phyloP scores from a whole-genome alignment of 306 rosid genomes.

The Aeschynomene evenia region DNA sequence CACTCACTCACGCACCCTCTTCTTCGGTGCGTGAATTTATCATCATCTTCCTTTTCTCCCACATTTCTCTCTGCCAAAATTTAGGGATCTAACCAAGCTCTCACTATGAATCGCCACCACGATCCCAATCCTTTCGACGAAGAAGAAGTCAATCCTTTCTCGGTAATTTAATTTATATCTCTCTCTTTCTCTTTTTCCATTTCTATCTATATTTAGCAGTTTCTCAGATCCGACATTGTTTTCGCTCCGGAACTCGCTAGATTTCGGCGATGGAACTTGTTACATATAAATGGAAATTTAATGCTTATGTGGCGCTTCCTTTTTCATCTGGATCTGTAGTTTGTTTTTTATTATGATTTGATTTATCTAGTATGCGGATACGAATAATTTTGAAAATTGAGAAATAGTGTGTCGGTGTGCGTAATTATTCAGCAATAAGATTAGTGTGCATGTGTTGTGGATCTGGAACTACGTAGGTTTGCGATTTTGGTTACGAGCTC shows the following conservation, averaged over 20 bases:
- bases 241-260: neutral
- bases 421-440: neutral
- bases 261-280: neutral
- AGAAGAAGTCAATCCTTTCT: conserved; percentile 89
- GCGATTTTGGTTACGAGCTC: neutral
- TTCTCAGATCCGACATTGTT: conserved; percentile 44
- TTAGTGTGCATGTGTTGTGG: conserved; percentile 20
- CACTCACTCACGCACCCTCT: conserved; percentile 17
- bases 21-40: conserved; percentile 2
- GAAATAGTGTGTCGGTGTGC: neutral
- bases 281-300: neutral
- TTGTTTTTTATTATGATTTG: neutral
- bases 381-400: neutral
- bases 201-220: conserved; percentile 12
- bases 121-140: conserved; percentile 97
- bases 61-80: conserved; percentile 33
- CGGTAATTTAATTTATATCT: conserved; percentile 50
- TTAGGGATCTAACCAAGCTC: conserved; percentile 45
- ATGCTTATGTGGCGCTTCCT: neutral
- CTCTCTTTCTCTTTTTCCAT: neutral
- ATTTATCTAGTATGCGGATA: neutral
- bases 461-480: conserved; percentile 30
- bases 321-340: conserved; percentile 52
- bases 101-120: conserved; percentile 75
- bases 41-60: conserved; percentile 25